phyloP scores from a whole-genome alignment of 2,329 filamentous ascomycete species.

The Neurospora crassa region DNA sequence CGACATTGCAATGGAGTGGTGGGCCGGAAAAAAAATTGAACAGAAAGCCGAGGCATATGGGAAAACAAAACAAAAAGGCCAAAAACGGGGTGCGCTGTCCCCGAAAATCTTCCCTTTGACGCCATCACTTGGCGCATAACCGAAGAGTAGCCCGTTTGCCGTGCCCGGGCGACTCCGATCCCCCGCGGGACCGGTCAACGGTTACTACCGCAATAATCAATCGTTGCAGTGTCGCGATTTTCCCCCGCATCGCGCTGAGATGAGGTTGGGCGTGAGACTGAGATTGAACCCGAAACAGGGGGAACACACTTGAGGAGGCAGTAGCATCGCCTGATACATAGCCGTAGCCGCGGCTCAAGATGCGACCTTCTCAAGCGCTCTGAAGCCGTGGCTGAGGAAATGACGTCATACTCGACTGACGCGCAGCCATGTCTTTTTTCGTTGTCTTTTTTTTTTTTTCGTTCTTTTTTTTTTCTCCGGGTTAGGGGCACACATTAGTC shows the following conservation, averaged over 20 bases:
- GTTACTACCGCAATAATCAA: not conserved
- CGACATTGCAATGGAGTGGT: not conserved
- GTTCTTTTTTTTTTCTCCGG: not conserved
- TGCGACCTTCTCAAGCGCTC: not conserved
- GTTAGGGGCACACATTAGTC: not conserved
- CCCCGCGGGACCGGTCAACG: not conserved
- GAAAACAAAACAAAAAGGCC: too few species aligned
- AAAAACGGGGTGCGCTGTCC: not conserved
- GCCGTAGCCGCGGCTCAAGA: not conserved
- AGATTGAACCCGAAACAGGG: not conserved
- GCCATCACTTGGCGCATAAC: not conserved
- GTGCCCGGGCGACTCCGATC: not conserved
- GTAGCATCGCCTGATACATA: not conserved
- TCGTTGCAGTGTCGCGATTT: not conserved
- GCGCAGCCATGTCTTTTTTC: not conserved
- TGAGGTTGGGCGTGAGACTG: not conserved
- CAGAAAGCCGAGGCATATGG: not conserved
- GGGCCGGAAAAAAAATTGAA: not conserved
- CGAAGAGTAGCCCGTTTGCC: not conserved
- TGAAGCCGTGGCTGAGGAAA: not conserved
- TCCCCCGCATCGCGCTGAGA: not conserved
- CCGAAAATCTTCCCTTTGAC: not conserved
- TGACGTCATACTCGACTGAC: constrained; percentile 12
- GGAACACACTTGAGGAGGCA: not conserved
- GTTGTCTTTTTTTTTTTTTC: not conserved